Percentiles rank a stretch among this genome's conserved stretches.
Conservation (phyloP, 345 rosid species). For the Eucalyptus regnans region DNA sequence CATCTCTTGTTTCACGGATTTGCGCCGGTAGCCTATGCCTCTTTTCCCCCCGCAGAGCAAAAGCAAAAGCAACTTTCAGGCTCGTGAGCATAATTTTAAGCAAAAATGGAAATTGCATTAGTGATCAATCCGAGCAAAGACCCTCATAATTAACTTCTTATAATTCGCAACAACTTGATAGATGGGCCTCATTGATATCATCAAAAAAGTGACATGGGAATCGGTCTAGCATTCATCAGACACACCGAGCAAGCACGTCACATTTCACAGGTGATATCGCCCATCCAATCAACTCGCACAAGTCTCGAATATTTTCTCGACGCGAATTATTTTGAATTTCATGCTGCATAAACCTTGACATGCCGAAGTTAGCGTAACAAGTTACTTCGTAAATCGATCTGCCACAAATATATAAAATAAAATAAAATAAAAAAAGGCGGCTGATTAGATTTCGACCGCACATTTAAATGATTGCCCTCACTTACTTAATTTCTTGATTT, state of each 20-base stretch:
- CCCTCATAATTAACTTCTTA: background rate
- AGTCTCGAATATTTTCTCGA: background rate
- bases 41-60: background rate
- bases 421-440: background rate
- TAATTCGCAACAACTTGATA: background rate
- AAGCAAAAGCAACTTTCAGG: background rate
- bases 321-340: background rate
- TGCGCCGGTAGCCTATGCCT: background rate
- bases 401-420: background rate
- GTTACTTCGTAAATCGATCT: background rate
- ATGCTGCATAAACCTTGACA: fast-evolving
- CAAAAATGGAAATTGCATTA: no score
- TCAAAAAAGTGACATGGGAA: no score
- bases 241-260: fast-evolving
- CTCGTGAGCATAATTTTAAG: background rate
- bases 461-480: background rate
- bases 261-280: fast-evolving
- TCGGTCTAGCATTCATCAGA: no score
- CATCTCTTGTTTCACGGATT: background rate
- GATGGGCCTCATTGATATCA: background rate
- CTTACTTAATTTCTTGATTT: background rate
- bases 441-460: fast-evolving
- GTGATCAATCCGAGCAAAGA: background rate
- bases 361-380: fast-evolving
- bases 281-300: no score